Evolutionary conservation across 768 basidiomycete species (phyloP).

Genomic region (Lactarius evosmus): DNA sequence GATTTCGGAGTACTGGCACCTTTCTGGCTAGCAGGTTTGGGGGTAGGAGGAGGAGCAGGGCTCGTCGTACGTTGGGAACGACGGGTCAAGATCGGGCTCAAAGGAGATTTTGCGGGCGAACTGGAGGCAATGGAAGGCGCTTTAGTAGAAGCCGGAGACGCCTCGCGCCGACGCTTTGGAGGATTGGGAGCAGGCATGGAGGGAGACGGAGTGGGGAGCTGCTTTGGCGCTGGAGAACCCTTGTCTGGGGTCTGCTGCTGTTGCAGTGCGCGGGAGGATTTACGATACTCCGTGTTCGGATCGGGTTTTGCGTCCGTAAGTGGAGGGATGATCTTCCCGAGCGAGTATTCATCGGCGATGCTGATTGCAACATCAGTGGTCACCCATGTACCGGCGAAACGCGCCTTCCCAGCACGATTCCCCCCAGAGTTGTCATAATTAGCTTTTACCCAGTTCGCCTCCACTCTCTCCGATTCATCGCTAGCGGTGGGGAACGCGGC

Average conservation of each 20-base stretch:
- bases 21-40: constrained; percentile 36
- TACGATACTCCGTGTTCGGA: constrained; percentile 72
- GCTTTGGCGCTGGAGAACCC: constrained; percentile 26
- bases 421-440: constrained; percentile 72
- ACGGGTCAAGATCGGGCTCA: constrained; percentile 35
- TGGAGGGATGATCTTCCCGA: constrained; percentile 57
- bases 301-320: constrained; percentile 76
- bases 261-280: constrained; percentile 49
- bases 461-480: constrained; percentile 72
- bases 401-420: constrained; percentile 57
- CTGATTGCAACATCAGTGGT: constrained; percentile 58
- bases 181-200: constrained; percentile 36
- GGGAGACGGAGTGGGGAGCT: constrained; percentile 37
- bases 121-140: constrained; percentile 39
- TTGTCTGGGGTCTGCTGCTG: constrained; percentile 33
- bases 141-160: constrained; percentile 54
- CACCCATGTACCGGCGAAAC: constrained; percentile 91
- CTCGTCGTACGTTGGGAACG: constrained; percentile 45
- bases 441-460: constrained; percentile 81
- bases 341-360: constrained; percentile 64
- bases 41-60: constrained; percentile 39
- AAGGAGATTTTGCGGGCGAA: constrained; percentile 23
- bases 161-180: constrained; percentile 49
- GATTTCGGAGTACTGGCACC: constrained; percentile 37
- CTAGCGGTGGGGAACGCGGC: constrained; percentile 84